These are phyloP conservation scores for Purshia tridentata DNA, from an alignment of 306 rosid species.

Conservation along the genomic window DNA sequence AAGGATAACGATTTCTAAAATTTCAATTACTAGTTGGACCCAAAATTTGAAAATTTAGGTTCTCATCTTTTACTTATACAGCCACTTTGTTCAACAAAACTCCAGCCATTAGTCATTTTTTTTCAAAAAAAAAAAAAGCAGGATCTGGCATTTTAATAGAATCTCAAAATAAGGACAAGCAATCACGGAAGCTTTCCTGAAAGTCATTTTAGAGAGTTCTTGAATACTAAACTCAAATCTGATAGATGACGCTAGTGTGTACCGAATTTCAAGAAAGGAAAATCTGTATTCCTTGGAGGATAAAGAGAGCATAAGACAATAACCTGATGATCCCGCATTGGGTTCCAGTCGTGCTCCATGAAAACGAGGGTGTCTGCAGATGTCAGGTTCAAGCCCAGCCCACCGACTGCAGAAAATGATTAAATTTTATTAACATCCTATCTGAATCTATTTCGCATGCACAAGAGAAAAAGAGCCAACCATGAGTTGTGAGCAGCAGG, in stretches of 20 bases:
- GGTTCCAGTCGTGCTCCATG: conserved; percentile 99
- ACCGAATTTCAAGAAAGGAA: not conserved
- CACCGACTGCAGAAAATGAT: conserved; percentile 69
- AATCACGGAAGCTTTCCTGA: not conserved
- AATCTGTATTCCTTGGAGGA: not conserved
- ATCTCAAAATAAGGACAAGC: not conserved
- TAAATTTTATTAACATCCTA: conserved; percentile 15
- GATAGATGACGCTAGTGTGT: not conserved
- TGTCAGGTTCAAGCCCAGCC: conserved; percentile 96
- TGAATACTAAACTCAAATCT: not conserved
- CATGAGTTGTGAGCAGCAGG: conserved; percentile 90
- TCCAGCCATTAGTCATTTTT: too few relatives aligned
- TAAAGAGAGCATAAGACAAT: conserved; percentile 14
- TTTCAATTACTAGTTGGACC: too few relatives aligned
- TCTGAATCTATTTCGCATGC: not conserved
- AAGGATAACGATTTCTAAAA: too few relatives aligned
- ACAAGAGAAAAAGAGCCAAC: conserved; percentile 35
- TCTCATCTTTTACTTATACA: too few relatives aligned
- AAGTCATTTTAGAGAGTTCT: not conserved
- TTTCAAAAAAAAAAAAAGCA: too few relatives aligned
- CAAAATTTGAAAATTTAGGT: too few relatives aligned
- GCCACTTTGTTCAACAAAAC: too few relatives aligned
- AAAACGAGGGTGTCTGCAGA: conserved; percentile 93
- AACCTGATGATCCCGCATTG: conserved; percentile 98
- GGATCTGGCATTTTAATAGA: too few relatives aligned